Evolutionary conservation across 2,329 filamentous ascomycete species (phyloP).

Genomic region (Cladosporium sp.): DNA sequence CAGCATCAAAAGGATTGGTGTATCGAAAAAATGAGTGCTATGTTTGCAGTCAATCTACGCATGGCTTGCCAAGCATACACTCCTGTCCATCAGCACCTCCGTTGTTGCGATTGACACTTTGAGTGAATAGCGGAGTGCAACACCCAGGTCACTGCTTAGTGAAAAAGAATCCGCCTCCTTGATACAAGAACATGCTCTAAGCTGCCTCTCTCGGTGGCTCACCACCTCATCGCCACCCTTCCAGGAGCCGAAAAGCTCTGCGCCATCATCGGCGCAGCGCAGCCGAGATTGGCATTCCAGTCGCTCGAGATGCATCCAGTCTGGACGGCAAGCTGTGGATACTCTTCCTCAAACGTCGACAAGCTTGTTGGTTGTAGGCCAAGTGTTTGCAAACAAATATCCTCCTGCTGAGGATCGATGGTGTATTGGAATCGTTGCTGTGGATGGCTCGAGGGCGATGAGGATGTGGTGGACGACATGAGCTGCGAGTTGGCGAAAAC

Average conservation of each 20-base stretch:
- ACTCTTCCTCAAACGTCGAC: neutral
- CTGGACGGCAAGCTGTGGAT: neutral
- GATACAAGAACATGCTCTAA: neutral
- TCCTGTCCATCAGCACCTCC: no score
- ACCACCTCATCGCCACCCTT: neutral
- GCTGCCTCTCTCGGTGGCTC: neutral
- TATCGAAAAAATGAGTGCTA: no score
- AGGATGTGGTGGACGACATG: neutral
- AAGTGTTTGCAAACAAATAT: constrained; percentile 20
- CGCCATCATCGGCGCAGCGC: constrained; percentile 24
- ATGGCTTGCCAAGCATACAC: no score
- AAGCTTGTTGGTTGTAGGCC: constrained; percentile 19
- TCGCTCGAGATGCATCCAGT: neutral
- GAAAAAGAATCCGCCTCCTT: neutral
- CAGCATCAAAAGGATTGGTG: no score
- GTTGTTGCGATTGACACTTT: no score
- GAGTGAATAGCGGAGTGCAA: no score
- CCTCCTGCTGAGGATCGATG: constrained; percentile 19
- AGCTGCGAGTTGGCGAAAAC: neutral
- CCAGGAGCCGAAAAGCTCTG: constrained; percentile 25
- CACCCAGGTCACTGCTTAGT: no score
- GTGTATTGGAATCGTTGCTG: neutral
- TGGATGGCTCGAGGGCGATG: neutral
- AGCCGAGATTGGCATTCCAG: neutral
- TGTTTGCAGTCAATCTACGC: no score